These are phyloP conservation scores for Candida gigantensis DNA, from an alignment of 1,139 yeast genomes.

Conservation along the genomic window DNA sequence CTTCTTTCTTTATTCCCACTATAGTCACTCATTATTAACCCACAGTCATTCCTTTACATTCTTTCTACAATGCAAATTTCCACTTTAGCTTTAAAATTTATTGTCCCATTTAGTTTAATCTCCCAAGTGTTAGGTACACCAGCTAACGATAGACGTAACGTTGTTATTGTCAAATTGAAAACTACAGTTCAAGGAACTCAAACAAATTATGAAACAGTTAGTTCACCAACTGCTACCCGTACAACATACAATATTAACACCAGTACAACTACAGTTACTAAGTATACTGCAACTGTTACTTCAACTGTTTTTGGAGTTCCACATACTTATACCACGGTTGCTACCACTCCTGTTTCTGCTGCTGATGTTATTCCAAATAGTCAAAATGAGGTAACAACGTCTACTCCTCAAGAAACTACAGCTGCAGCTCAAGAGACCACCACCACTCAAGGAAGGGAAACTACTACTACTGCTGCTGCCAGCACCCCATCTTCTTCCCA, in stretches of 20 bases:
- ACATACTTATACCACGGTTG: conserved; percentile 41
- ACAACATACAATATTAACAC: conserved; percentile 34
- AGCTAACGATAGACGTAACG: conserved; percentile 21
- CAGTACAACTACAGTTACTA: conserved; percentile 40
- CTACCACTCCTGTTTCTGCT: conserved; percentile 29
- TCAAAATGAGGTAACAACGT: conserved; percentile 13
- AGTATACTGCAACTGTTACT: conserved; percentile 49
- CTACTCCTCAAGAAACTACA: conserved; percentile 5
- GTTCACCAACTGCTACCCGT: conserved; percentile 31
- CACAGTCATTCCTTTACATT: conserved; percentile 25
- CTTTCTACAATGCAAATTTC: conserved; percentile 39
- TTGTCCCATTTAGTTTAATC: conserved; percentile 18
- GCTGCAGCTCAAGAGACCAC: neutral
- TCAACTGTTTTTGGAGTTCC: conserved; percentile 44
- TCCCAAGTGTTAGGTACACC: conserved; percentile 32
- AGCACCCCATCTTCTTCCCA: conserved; percentile 4
- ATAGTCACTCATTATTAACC: conserved; percentile 23
- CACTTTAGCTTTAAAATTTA: conserved; percentile 22
- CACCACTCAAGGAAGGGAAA: conserved; percentile 6
- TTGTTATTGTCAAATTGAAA: conserved; percentile 36
- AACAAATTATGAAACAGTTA: conserved; percentile 36
- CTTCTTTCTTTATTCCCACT: conserved; percentile 18
- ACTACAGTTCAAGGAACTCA: conserved; percentile 37
- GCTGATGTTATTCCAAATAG: conserved; percentile 15
- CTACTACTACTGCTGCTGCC: conserved; percentile 9